Conservation (phyloP, 129 eudicot species). For the Centaurea solstitialis region DNA sequence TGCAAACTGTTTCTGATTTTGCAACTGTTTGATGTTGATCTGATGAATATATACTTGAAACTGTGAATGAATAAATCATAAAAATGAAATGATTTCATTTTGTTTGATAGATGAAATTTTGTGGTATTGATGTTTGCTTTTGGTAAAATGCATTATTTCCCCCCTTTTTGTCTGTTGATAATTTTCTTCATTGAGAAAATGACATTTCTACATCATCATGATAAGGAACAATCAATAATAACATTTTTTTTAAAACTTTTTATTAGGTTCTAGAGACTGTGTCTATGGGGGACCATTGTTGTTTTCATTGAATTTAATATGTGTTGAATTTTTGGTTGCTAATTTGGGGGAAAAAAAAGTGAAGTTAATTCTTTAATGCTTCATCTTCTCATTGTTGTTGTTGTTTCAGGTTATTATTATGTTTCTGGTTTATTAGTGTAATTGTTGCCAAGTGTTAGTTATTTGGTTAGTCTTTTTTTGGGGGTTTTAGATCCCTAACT, state of each 20-base stretch:
- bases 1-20: background rate
- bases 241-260: constrained; percentile 13
- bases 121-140: background rate
- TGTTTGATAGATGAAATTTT: background rate
- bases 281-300: constrained; percentile 27
- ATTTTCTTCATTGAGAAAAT: constrained; percentile 25
- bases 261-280: background rate
- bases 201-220: constrained; percentile 25
- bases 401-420: background rate
- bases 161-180: background rate
- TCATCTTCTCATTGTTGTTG: background rate
- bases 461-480: background rate
- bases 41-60: constrained; percentile 2
- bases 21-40: constrained; percentile 2
- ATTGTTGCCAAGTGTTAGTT: background rate
- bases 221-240: constrained; percentile 20
- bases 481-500: constrained; percentile 22
- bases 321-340: background rate
- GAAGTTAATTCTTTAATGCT: background rate
- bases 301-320: background rate
- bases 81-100: background rate
- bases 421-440: background rate
- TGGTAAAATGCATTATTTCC: background rate
- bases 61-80: constrained; percentile 2
- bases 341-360: background rate